Evolutionary conservation across 73 alveolate species (phyloP), one percentile per base, ranked within the genome.

Genomic region (Paramecium pentaurelia): DNA sequence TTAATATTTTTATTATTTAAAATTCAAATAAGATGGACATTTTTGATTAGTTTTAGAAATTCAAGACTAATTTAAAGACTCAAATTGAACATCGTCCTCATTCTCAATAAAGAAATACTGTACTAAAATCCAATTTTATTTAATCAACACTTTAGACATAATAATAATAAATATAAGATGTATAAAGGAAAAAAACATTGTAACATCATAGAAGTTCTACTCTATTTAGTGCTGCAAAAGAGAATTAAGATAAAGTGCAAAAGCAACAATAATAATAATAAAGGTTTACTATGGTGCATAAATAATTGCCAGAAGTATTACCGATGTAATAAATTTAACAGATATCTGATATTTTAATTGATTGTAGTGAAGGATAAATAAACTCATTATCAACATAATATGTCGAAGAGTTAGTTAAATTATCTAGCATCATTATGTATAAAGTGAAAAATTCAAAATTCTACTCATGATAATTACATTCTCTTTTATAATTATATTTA

Each of bases 381-480:
- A 80, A 80, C 3, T 20, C 34, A 8, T 47, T 80, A 27, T 18
- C 18, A 25, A 80, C 71, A 30, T 45, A 80, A 80, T 80, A 80
- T 49, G 91, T 80, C 2, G 91, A 80, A 44, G 91, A 80, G 47
- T 10, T 80, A 45, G 75, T 80, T 20, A 80, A 80, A 49, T 49
- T 80, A 45, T 80, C 91, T 45, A 80, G 91, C 37, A 49, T 80
- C 8, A 80, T 80, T 2, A 80, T 80, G 91, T 80, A 80, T 80
- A 80, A 47, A 47, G 91, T 80, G 11, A 80, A 80, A 47, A 80
- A 80, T 42, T 80, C 91, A 44, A 80, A 80, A 80, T 80, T 80
- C 91, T 42, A 80, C 58, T 80, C 71, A 27, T 80, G 91, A 80
- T 42, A 80, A 44, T 45, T 75, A 42, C 38, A 75, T 70, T 75